phyloP scores from a whole-genome alignment of 176 grass and related monocot genomes.

The Poa pratensis region DNA sequence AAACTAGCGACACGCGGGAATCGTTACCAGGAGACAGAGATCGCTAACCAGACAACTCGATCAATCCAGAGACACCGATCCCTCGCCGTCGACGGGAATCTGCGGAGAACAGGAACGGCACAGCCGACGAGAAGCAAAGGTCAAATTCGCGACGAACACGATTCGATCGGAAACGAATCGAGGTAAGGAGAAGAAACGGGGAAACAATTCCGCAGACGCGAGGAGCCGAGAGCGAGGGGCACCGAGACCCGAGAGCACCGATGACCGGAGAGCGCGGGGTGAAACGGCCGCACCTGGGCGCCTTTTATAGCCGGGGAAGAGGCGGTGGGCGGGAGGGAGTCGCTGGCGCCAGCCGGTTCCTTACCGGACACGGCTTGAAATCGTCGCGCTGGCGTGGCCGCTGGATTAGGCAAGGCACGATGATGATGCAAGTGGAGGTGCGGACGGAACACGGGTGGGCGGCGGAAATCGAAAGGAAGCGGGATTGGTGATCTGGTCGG shows the following conservation, averaged over 20 bases:
- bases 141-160: neutral
- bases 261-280: constrained; percentile 20
- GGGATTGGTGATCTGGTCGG: constrained; percentile 14
- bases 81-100: no score
- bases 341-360: constrained; percentile 30
- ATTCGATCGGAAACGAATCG: neutral
- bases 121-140: neutral
- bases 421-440: no score
- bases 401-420: neutral
- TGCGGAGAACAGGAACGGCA: constrained; percentile 18
- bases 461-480: neutral
- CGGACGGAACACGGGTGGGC: neutral
- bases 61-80: neutral
- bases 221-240: neutral
- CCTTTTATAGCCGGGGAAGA: constrained; percentile 23
- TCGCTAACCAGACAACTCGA: neutral
- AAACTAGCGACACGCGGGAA: no score
- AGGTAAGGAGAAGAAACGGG: neutral
- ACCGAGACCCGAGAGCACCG: no score
- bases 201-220: neutral
- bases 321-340: neutral
- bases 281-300: neutral
- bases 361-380: constrained; percentile 25
- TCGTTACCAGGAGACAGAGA: neutral
- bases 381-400: neutral